Conservation (phyloP, 495 filamentous ascomycete species). For the Friedmanniomyces simplex region DNA sequence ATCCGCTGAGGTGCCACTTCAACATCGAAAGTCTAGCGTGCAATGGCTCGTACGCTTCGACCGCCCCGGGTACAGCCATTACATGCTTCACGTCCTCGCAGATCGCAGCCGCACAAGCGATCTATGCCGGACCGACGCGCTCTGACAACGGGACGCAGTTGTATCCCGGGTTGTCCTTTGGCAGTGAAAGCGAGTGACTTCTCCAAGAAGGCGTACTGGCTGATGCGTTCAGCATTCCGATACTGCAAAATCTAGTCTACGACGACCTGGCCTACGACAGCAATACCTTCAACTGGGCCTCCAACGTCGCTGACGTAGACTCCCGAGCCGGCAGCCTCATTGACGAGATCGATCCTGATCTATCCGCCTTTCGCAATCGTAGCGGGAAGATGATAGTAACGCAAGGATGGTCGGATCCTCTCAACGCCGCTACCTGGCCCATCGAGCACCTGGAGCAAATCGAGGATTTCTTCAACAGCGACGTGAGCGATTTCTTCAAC, state of each 20-base stretch:
- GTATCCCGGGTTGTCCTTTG: slow-evolving; percentile 35
- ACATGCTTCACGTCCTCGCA: slow-evolving; percentile 28
- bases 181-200: slow-evolving; percentile 29
- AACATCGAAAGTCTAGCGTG: slow-evolving; percentile 31
- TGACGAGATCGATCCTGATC: slow-evolving; percentile 30
- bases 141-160: slow-evolving; percentile 19
- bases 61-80: not conserved
- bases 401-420: slow-evolving; percentile 36
- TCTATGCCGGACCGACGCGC: slow-evolving; percentile 26
- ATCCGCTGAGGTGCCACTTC: slow-evolving; percentile 33
- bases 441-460: slow-evolving; percentile 35
- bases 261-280: slow-evolving; percentile 54
- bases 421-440: slow-evolving; percentile 36
- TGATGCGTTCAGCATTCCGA: slow-evolving; percentile 36
- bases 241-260: slow-evolving; percentile 57
- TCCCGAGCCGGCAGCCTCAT: slow-evolving; percentile 28
- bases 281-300: slow-evolving; percentile 31
- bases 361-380: slow-evolving; percentile 25
- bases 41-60: not conserved
- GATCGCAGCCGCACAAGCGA: slow-evolving; percentile 22
- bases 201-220: slow-evolving; percentile 27
- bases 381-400: slow-evolving; percentile 35
- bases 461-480: slow-evolving; percentile 22
- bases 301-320: slow-evolving; percentile 31
- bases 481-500: slow-evolving; percentile 31